Evolutionary conservation across 192 early-diverging fungal species (phyloP).

Genomic region (Coemansia sp.): DNA sequence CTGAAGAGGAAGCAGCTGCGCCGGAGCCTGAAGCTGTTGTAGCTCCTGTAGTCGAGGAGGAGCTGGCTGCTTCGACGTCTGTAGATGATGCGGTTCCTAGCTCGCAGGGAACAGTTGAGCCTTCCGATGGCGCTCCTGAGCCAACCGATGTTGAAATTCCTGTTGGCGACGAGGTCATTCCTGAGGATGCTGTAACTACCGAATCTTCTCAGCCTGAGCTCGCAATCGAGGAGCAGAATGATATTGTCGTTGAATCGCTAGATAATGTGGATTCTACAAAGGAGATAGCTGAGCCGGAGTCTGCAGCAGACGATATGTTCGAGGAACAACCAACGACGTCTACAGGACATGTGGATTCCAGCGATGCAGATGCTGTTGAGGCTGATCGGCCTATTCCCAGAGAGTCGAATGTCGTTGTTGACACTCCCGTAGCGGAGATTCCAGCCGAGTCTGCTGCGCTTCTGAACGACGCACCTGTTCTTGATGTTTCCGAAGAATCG

Average conservation of each 20-base stretch:
- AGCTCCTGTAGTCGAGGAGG: background rate
- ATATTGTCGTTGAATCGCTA: background rate
- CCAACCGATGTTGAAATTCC: background rate
- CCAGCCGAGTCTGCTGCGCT: background rate
- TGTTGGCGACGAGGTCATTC: background rate
- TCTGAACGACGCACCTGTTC: background rate
- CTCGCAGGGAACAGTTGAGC: background rate
- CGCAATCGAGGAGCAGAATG: background rate
- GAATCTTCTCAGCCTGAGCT: background rate
- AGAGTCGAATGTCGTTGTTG: background rate
- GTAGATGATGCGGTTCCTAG: background rate
- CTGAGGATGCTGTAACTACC: background rate
- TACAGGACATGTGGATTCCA: background rate
- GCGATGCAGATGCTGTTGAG: background rate
- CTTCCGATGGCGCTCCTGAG: background rate
- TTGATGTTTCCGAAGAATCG: background rate
- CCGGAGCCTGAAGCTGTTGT: background rate
- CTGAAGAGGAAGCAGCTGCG: slow-evolving; percentile 4
- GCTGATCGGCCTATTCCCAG: background rate
- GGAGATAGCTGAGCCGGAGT: background rate
- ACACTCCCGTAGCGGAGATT: background rate
- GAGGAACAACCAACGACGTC: background rate
- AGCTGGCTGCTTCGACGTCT: background rate
- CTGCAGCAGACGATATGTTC: background rate
- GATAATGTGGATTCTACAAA: background rate